phyloP scores from a whole-genome alignment of 768 basidiomycete species.

The Lentinula raphanica region DNA sequence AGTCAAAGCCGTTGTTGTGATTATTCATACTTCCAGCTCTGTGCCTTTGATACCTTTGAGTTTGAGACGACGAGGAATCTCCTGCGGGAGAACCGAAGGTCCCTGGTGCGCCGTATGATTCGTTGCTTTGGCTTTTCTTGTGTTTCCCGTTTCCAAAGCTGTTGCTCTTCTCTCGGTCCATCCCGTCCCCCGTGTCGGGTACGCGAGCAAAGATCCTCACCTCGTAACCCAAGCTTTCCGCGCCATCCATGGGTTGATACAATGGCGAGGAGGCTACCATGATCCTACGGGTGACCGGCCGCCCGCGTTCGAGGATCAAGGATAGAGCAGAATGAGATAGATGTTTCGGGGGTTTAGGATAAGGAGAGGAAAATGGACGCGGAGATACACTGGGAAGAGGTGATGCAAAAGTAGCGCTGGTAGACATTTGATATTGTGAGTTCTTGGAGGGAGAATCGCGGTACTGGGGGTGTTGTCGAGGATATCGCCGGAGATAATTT shows the following conservation, averaged over 20 bases:
- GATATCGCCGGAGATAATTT: conserved; percentile 57
- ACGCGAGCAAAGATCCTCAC: conserved; percentile 67
- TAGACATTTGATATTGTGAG: conserved; percentile 1
- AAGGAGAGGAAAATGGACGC: conserved; percentile 25
- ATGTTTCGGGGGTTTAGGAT: conserved; percentile 32
- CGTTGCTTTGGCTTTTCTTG: conserved; percentile 20
- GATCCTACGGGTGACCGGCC: conserved; percentile 68
- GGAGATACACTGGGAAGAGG: conserved; percentile 18
- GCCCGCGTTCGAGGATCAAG: conserved; percentile 77
- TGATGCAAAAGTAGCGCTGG: conserved; percentile 12
- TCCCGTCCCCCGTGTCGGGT: conserved; percentile 59
- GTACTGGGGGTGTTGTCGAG: conserved; percentile 21
- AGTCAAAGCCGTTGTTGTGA: neutral
- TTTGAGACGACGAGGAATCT: conserved; percentile 2
- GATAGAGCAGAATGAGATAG: conserved; percentile 76
- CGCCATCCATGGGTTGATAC: conserved; percentile 75
- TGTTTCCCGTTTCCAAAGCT: conserved; percentile 17
- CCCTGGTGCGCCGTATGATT: conserved; percentile 12
- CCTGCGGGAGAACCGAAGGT: conserved; percentile 8
- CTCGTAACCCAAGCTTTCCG: conserved; percentile 70
- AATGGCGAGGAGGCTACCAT: conserved; percentile 79
- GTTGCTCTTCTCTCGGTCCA: conserved; percentile 42
- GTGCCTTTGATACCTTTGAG: conserved; percentile 7
- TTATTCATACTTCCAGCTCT: conserved; percentile 11
- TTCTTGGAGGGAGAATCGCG: conserved; percentile 1